These are phyloP conservation scores for Anisodus acutangulus DNA, from an alignment of 257 asterid genomes.

Conservation along the genomic window DNA sequence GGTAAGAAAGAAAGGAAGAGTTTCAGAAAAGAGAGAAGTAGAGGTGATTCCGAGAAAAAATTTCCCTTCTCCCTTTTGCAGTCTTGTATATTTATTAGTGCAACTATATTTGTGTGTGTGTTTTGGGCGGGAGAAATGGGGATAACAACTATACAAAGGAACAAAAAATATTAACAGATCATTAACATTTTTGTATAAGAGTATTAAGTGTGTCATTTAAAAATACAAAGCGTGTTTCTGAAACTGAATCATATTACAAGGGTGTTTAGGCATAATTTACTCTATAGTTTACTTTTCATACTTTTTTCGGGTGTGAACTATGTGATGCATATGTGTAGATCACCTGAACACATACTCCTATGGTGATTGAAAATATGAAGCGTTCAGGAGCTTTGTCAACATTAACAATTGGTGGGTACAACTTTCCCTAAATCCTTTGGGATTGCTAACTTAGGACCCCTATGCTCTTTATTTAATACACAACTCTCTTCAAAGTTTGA, in stretches of 20 bases:
- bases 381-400: not conserved
- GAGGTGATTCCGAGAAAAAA: not conserved
- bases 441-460: not conserved
- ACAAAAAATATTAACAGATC: not conserved
- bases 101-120: not conserved
- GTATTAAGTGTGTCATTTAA: not conserved
- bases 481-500: not conserved
- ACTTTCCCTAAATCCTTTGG: not conserved
- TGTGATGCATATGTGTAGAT: not conserved
- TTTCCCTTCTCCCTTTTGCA: not conserved
- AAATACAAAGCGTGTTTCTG: not conserved
- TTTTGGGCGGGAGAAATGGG: no score
- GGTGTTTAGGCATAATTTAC: not conserved
- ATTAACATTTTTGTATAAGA: not conserved
- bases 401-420: not conserved
- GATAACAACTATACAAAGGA: not conserved
- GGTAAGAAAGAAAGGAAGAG: no score
- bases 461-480: not conserved
- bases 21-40: not conserved
- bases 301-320: not conserved
- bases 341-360: not conserved
- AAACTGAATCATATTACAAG: not conserved
- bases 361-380: not conserved
- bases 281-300: not conserved
- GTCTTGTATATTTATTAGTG: not conserved